Conservation (phyloP, 805 yeast species). For the Dipodascus geniculatus region DNA sequence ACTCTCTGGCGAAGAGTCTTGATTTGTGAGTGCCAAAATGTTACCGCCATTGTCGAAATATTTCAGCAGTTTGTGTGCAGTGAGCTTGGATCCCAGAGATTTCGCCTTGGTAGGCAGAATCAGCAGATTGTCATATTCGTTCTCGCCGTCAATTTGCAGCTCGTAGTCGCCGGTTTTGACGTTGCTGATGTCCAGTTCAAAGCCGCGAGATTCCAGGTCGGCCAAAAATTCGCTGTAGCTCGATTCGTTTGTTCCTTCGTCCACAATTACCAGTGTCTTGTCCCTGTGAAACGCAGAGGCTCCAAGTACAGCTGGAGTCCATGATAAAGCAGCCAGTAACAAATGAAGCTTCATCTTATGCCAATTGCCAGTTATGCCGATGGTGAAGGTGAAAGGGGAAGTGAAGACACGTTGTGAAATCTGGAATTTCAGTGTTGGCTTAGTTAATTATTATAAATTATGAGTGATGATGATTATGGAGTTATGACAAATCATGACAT, state of each 20-base stretch:
- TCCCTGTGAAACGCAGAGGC: slow-evolving; percentile 3
- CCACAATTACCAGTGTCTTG: slow-evolving; percentile 23
- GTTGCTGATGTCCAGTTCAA: slow-evolving; percentile 23
- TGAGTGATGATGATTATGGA: too few species aligned
- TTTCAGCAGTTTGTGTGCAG: slow-evolving; percentile 40
- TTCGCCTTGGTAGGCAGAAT: slow-evolving; percentile 45
- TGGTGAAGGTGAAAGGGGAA: neutral
- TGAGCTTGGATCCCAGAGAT: slow-evolving; percentile 28
- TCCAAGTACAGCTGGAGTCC: slow-evolving; percentile 9
- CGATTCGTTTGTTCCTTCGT: slow-evolving; percentile 14
- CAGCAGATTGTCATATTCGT: slow-evolving; percentile 43
- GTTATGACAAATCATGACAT: too few species aligned
- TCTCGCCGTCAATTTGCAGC: slow-evolving; percentile 33
- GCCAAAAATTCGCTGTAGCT: slow-evolving; percentile 10
- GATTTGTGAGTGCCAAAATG: slow-evolving; percentile 48
- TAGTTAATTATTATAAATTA: too few species aligned
- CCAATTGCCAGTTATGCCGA: too few species aligned
- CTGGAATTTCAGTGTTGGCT: too few species aligned
- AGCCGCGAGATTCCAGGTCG: slow-evolving; percentile 25
- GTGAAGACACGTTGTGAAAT: slow-evolving; percentile 1
- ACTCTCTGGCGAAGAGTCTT: slow-evolving; percentile 44
- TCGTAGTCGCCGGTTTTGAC: slow-evolving; percentile 22
- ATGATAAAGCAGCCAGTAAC: slow-evolving; percentile 3
- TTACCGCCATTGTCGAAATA: slow-evolving; percentile 66
- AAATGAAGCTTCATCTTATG: neutral